Evolutionary conservation across 495 filamentous ascomycete genomes (phyloP), one percentile per base, ranked within the genome.

Genomic region (Sordaria brevicollis): DNA sequence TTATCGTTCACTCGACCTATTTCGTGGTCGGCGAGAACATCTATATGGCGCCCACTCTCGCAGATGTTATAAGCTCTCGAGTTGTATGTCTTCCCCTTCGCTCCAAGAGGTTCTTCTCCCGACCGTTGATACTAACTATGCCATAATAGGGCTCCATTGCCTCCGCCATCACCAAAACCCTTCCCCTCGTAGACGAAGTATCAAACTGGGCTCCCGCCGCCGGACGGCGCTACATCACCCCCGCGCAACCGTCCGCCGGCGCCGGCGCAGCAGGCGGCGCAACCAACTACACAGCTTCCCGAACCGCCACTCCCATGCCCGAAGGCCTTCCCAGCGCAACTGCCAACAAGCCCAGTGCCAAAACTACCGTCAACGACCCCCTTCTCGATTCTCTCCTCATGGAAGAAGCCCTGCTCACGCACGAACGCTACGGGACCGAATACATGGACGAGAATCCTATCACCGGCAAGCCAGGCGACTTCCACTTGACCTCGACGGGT

Each of bases 371-470:
- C 38, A 83, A 81, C 73, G 49, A 62, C 49, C 70, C 75, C 17
- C 76, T 77, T 8, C 76, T 86, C 5, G 79, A 80, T 21, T 74
- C 79, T n/a, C 86, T 87, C 15, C 84, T 89, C 39, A 80, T 93
- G 5, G 87, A 89, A 67, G 89, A 95, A 69, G 86, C 89, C 0
- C 87, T 93, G 65, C 81, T 82, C 67, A 82, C 95, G 33, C 82
- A 89, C 65, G 78, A 89, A 17, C 84, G 85, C 38, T 89, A 88
- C 69, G 87, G 86, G 31, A 87, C 90, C 65, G 94, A 98, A 67
- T 96, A 88, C 79, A 93, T 95, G 88, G 93, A 99, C 79, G 93
- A 97, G 77, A 95, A 90, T 73, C 93, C 93, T 3, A 86, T 97
- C 65, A 88, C 90, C 2, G 94, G 94, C 62, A 89, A 91, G 74